Conservation (phyloP, 2,329 filamentous ascomycete species). For the Laburnicola sp. region DNA sequence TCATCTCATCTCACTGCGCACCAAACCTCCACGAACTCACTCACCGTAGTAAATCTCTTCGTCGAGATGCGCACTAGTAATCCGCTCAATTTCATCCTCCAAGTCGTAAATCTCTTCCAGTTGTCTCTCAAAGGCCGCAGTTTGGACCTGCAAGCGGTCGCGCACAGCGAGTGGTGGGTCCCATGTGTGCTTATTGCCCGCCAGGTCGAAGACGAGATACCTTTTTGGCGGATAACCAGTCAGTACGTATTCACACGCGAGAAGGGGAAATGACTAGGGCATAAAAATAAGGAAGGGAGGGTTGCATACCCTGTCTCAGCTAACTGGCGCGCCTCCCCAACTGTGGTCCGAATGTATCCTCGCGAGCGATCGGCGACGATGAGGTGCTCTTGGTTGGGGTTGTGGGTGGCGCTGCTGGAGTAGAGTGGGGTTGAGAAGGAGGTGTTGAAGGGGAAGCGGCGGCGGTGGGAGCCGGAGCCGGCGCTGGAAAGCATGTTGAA, state of each 20-base stretch:
- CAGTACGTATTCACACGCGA: too few species aligned
- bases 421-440: neutral
- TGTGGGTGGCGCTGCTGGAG: neutral
- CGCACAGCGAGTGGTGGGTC: neutral
- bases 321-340: neutral
- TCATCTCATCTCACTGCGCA: too few species aligned
- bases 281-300: neutral
- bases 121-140: neutral
- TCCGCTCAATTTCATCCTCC: neutral
- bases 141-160: neutral
- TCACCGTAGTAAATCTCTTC: neutral
- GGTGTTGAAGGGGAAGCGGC: neutral
- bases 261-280: conserved; percentile 35
- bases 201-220: neutral
- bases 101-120: neutral
- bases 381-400: neutral
- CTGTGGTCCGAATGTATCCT: neutral
- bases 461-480: neutral
- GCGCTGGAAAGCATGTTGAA: too few species aligned
- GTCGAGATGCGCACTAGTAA: neutral
- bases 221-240: neutral
- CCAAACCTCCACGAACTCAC: neutral
- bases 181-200: neutral
- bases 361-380: neutral
- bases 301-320: neutral